These are phyloP conservation scores for Kwoniella pini DNA, from an alignment of 768 basidiomycete species.

Conservation along the genomic window DNA sequence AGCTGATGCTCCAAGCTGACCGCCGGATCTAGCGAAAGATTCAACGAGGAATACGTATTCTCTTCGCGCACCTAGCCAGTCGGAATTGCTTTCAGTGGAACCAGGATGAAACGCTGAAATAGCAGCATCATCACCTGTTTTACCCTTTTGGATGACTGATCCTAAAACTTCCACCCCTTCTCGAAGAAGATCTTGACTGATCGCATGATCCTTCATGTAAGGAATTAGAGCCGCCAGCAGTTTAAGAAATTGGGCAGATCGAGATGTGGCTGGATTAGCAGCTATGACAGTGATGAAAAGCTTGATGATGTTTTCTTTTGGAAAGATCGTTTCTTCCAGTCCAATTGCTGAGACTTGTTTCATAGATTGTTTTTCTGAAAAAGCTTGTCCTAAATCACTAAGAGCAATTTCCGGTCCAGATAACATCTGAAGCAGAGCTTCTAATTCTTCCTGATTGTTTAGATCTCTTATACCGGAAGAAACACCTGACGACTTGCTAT, in stretches of 20 bases:
- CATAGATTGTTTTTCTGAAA: constrained; percentile 32
- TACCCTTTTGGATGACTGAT: constrained; percentile 28
- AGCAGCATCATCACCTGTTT: constrained; percentile 29
- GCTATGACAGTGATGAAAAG: constrained; percentile 49
- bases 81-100: constrained; percentile 3
- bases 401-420: constrained; percentile 42
- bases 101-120: constrained; percentile 31
- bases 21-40: constrained; percentile 32
- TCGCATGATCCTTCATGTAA: constrained; percentile 20
- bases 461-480: constrained; percentile 38
- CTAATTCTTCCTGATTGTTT: constrained; percentile 42
- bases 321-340: constrained; percentile 32
- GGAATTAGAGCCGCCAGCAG: constrained; percentile 34
- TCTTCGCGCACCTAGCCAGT: constrained; percentile 33
- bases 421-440: constrained; percentile 43
- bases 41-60: constrained; percentile 44
- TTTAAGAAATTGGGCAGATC: constrained; percentile 27
- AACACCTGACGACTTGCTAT: constrained; percentile 21
- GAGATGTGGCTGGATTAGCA: constrained; percentile 33
- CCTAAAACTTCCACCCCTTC: constrained; percentile 43
- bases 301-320: constrained; percentile 36
- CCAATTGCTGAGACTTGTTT: constrained; percentile 27
- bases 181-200: constrained; percentile 21
- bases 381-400: constrained; percentile 36
- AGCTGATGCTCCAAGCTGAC: constrained; percentile 24